These are phyloP conservation scores for Hippophae gyantsensis DNA, from an alignment of 306 rosid species.

Conservation along the genomic window DNA sequence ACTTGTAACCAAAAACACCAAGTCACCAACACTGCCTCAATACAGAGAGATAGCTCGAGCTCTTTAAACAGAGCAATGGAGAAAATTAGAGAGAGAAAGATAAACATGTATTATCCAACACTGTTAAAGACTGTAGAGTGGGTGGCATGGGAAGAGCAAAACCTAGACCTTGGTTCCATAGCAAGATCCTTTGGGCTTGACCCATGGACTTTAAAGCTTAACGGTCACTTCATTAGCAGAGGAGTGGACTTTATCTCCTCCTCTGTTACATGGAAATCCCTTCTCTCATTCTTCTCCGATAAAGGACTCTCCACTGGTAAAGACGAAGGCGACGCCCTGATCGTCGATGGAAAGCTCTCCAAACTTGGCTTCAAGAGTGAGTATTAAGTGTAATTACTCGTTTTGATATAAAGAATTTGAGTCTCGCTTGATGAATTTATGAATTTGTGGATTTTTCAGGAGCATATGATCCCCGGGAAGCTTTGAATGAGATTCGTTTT, in stretches of 20 bases:
- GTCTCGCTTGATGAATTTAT: background rate
- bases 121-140: constrained; percentile 25
- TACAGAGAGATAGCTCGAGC: background rate
- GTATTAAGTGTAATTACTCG: background rate
- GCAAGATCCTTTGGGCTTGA: constrained; percentile 50
- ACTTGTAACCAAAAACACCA: constrained; percentile 14
- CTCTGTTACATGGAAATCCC: constrained; percentile 68
- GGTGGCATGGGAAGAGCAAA: constrained; percentile 33
- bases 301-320: constrained; percentile 52
- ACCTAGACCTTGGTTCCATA: constrained; percentile 62
- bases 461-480: constrained; percentile 28
- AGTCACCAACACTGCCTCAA: background rate
- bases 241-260: constrained; percentile 52
- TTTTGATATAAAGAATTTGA: background rate
- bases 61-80: background rate
- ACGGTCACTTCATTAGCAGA: constrained; percentile 64
- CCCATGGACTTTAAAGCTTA: constrained; percentile 60
- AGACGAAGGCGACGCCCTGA: constrained; percentile 24
- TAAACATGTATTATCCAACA: constrained; percentile 50
- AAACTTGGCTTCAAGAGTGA: constrained; percentile 50
- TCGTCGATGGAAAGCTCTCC: constrained; percentile 52
- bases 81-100: constrained; percentile 20
- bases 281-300: constrained; percentile 61
- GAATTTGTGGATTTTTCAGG: constrained; percentile 29
- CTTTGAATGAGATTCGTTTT: constrained; percentile 17